Evolutionary conservation across 2,329 filamentous ascomycete species (phyloP).

Genomic region (Dryadomyces quercivorus): DNA sequence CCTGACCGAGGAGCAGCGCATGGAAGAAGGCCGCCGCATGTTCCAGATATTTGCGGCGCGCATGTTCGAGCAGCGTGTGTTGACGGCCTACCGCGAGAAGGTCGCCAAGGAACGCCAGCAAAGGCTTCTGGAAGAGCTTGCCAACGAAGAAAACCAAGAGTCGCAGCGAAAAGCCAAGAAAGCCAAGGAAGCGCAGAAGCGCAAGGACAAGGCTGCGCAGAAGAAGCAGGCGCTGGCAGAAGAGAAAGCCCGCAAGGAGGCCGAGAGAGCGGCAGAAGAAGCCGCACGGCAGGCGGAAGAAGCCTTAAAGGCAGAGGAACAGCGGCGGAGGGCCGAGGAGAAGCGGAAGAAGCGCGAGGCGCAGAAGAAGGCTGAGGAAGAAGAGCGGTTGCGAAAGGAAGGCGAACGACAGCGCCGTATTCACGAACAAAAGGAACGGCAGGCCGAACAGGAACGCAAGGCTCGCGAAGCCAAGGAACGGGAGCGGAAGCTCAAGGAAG

Average conservation of each 20-base stretch:
- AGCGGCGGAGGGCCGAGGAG: conserved; percentile 72
- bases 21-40: conserved; percentile 97
- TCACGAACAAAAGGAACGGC: conserved; percentile 75
- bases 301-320: conserved; percentile 67
- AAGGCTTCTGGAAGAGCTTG: conserved; percentile 80
- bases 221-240: conserved; percentile 86
- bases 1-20: conserved; percentile 96
- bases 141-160: conserved; percentile 68
- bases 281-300: conserved; percentile 64
- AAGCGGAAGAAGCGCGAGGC: conserved; percentile 84
- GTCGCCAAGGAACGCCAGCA: conserved; percentile 86
- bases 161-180: conserved; percentile 82
- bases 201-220: conserved; percentile 83
- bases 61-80: conserved; percentile 96
- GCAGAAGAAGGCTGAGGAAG: conserved; percentile 80
- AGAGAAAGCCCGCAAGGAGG: conserved; percentile 76
- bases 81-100: conserved; percentile 96
- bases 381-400: conserved; percentile 75
- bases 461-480: conserved; percentile 65
- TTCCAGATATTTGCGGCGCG: conserved; percentile 98
- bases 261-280: conserved; percentile 81
- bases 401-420: conserved; percentile 67
- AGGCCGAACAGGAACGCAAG: conserved; percentile 77
- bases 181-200: conserved; percentile 85
- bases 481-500: conserved; percentile 76